phyloP scores from a whole-genome alignment of 202 grass and related monocot species.

The Dendrocalamus latiflorus region DNA sequence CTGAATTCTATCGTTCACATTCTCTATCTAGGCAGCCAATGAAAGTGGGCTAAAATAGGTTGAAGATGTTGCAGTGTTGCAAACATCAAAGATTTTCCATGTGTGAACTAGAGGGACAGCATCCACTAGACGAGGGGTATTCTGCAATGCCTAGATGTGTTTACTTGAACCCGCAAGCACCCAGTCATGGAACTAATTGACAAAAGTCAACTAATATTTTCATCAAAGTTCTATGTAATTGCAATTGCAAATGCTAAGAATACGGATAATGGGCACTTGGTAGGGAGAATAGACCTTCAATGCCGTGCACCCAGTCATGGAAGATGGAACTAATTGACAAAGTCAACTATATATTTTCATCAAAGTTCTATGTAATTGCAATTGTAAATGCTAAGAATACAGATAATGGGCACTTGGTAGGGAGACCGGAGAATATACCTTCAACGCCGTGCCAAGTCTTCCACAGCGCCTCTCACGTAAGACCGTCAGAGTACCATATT shows the following conservation, averaged over 20 bases:
- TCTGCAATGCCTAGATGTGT: neutral
- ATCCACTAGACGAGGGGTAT: neutral
- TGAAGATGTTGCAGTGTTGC: neutral
- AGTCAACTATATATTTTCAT: neutral
- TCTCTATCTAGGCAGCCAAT: neutral
- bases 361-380: neutral
- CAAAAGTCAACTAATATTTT: too few relatives aligned
- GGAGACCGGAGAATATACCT: conserved; percentile 62
- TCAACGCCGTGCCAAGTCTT: conserved; percentile 81
- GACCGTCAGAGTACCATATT: conserved; percentile 65
- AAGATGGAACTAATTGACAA: neutral
- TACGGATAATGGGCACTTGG: too few relatives aligned
- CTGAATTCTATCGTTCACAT: neutral
- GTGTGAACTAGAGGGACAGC: neutral
- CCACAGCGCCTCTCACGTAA: conserved; percentile 60
- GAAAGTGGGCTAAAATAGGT: neutral
- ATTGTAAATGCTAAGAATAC: neutral
- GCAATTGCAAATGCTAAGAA: too few relatives aligned
- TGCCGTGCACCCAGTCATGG: conserved; percentile 10
- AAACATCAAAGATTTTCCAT: neutral
- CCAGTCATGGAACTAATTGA: too few relatives aligned
- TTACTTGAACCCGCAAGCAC: too few relatives aligned
- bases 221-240: too few relatives aligned
- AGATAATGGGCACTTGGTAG: neutral
- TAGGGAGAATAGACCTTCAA: too few relatives aligned